These are phyloP conservation scores for Rhizophagus clarus DNA, from an alignment of 192 early-diverging fungal genomes.

Conservation along the genomic window DNA sequence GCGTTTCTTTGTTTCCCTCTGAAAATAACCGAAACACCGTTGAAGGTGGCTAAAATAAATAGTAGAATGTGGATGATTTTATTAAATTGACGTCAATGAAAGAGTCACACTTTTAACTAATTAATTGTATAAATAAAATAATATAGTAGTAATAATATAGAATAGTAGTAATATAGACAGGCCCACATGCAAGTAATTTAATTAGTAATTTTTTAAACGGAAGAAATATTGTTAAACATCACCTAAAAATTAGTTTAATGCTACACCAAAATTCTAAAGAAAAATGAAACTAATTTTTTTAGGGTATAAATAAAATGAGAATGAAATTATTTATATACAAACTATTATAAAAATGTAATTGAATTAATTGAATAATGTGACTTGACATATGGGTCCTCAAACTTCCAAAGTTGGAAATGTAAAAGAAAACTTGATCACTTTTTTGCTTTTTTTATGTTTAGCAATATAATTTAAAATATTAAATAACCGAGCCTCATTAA, in stretches of 20 bases:
- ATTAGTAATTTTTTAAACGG: not conserved
- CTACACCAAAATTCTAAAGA: too few relatives aligned
- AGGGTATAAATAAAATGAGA: too few relatives aligned
- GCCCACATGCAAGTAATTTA: constrained; percentile 12
- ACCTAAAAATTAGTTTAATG: too few relatives aligned
- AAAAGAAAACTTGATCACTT: not conserved
- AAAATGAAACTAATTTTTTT: too few relatives aligned
- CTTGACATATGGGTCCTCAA: not conserved
- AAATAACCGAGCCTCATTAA: not conserved
- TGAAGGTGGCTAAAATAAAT: not conserved
- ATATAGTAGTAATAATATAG: not conserved
- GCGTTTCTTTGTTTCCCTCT: not conserved
- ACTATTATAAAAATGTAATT: too few relatives aligned
- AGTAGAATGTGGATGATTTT: not conserved
- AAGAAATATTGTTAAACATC: not conserved
- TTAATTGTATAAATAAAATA: not conserved
- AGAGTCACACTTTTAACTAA: not conserved
- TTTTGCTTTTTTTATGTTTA: not conserved
- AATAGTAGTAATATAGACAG: not conserved
- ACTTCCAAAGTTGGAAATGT: not conserved
- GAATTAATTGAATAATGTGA: not conserved
- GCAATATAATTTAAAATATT: not conserved
- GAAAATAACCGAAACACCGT: constrained; percentile 18
- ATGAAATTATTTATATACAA: too few relatives aligned
- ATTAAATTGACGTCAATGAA: constrained; percentile 9